phyloP scores from a whole-genome alignment of 768 basidiomycete genomes.

The Naganishia randhawae region DNA sequence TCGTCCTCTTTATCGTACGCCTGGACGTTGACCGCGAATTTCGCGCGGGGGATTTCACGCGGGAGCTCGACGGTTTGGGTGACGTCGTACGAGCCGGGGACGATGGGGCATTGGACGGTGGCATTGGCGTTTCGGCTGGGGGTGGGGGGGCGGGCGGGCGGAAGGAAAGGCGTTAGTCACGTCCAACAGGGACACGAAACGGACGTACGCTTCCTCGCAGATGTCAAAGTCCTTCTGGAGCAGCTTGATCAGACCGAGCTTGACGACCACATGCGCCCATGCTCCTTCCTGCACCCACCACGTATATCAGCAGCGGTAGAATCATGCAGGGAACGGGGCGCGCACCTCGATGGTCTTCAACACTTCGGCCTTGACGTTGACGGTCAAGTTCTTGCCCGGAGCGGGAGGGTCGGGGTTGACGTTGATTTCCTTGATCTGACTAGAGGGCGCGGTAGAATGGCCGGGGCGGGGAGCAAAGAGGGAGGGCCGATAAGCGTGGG shows the following conservation, averaged over 20 bases:
- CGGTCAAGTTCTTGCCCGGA: slow-evolving; percentile 82
- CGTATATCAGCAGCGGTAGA: no score
- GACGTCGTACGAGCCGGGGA: slow-evolving; percentile 67
- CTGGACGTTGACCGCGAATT: slow-evolving; percentile 67
- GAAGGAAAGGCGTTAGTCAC: no score
- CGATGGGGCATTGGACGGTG: slow-evolving; percentile 76
- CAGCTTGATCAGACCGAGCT: slow-evolving; percentile 90
- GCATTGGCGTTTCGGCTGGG: slow-evolving; percentile 69
- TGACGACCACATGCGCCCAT: slow-evolving; percentile 81
- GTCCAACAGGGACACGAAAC: no score
- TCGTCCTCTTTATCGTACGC: slow-evolving; percentile 71
- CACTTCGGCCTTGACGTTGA: slow-evolving; percentile 67
- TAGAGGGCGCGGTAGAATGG: slow-evolving; percentile 34
- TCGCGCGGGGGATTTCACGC: slow-evolving; percentile 86
- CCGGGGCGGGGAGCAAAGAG: no score
- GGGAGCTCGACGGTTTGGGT: slow-evolving; percentile 80
- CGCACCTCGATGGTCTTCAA: slow-evolving; percentile 64
- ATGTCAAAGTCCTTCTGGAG: slow-evolving; percentile 77
- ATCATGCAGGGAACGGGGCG: no score
- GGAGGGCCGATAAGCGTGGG: slow-evolving; percentile 1
- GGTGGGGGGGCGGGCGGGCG: not conserved
- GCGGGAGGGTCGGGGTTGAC: slow-evolving; percentile 83
- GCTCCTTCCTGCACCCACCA: slow-evolving; percentile 98
- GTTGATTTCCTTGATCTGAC: slow-evolving; percentile 64
- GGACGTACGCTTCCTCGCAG: slow-evolving; percentile 86